These are phyloP conservation scores for Scenedesmus sp. DNA, from an alignment of 163 green algal genomes.

Conservation along the genomic window DNA sequence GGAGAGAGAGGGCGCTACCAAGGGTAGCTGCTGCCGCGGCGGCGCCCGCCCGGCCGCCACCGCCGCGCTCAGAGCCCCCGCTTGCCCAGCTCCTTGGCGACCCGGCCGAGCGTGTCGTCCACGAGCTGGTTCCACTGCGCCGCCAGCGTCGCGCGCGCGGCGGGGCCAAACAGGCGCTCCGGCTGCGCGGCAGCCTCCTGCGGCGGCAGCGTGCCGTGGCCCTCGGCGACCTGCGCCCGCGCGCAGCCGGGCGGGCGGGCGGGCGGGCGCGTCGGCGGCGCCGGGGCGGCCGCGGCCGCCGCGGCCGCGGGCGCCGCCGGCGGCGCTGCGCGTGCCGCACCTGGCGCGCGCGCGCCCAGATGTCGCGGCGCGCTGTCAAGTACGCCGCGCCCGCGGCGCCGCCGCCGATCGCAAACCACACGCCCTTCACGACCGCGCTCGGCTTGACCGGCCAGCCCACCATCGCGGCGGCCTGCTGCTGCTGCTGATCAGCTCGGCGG, in stretches of 20 bases:
- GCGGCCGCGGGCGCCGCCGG: not conserved
- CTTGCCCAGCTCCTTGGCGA: constrained; percentile 34
- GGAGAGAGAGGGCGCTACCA: no score
- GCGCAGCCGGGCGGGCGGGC: no score
- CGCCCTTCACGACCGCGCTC: constrained; percentile 10
- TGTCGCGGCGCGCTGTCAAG: not conserved
- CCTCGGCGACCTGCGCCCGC: constrained; percentile 8
- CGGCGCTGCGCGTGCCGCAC: not conserved
- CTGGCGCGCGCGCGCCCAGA: constrained; percentile 21
- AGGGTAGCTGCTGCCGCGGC: no score
- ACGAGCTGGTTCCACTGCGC: constrained; percentile 34
- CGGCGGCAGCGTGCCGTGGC: constrained; percentile 20
- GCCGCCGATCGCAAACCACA: constrained; percentile 31
- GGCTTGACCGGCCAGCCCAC: constrained; percentile 18
- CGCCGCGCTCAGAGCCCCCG: constrained; percentile 32
- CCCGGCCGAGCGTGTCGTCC: constrained; percentile 22
- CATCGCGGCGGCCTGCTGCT: constrained; percentile 16
- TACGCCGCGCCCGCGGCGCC: constrained; percentile 24
- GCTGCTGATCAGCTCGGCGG: no score
- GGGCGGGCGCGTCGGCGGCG: not conserved
- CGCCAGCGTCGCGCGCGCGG: constrained; percentile 14
- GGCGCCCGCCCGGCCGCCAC: no score
- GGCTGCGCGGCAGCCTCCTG: not conserved
- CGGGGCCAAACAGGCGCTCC: constrained; percentile 34
- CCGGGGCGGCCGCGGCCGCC: not conserved